Evolutionary conservation across 345 rosid genomes (phyloP).

Genomic region (Euphorbia tirucalli): DNA sequence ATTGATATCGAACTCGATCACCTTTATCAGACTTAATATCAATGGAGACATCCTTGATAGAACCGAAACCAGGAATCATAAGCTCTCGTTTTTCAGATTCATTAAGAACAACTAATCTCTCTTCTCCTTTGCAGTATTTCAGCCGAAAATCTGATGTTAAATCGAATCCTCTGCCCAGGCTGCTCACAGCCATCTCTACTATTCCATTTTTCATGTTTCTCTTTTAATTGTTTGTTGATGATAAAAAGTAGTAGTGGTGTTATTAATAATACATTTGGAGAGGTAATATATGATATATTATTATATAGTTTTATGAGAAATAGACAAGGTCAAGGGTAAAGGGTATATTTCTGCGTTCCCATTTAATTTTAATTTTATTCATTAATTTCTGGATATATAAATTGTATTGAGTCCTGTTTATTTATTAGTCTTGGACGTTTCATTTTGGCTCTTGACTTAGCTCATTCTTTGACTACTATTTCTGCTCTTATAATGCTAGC

Average conservation of each 20-base stretch:
- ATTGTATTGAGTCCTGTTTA: too few species aligned
- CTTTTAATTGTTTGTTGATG: not conserved
- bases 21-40: conserved; percentile 89
- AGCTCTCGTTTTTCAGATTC: conserved; percentile 50
- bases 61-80: conserved; percentile 61
- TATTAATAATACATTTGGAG: not conserved
- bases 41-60: conserved; percentile 46
- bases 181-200: conserved; percentile 52
- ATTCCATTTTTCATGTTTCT: conserved; percentile 33
- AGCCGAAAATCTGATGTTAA: conserved; percentile 74
- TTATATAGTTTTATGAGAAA: not conserved
- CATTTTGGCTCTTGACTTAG: not conserved
- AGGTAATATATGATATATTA: too few species aligned
- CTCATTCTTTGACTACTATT: too few species aligned
- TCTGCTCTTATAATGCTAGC: too few species aligned
- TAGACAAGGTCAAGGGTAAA: not conserved
- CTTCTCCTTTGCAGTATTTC: conserved; percentile 70
- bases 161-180: conserved; percentile 91
- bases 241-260: not conserved
- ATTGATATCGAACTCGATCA: conserved; percentile 68
- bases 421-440: conserved; percentile 7
- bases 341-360: not conserved
- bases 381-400: too few species aligned
- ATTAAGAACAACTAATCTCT: conserved; percentile 56
- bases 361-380: too few species aligned